phyloP scores from a whole-genome alignment of 805 yeast genomes.

The Debaryomyces tyrocola region DNA sequence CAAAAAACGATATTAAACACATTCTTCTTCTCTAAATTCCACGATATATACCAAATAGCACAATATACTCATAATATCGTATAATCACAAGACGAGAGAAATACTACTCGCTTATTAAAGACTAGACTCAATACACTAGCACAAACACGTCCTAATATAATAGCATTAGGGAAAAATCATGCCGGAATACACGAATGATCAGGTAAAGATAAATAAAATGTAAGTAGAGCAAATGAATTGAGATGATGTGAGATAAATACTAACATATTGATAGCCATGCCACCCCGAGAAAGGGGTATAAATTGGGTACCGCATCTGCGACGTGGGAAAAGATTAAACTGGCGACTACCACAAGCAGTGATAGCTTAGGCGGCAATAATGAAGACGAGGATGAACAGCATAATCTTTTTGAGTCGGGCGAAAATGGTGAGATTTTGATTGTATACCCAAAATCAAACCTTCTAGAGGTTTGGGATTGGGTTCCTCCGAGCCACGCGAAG shows the following conservation, averaged over 20 bases:
- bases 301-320: conserved; percentile 41
- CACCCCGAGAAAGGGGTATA: conserved; percentile 34
- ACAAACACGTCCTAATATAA: too few species aligned
- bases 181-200: conserved; percentile 13
- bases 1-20: too few species aligned
- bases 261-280: conserved; percentile 14
- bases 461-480: conserved; percentile 39
- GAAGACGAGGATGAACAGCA: conserved; percentile 1
- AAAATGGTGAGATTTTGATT: conserved; percentile 32
- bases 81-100: too few species aligned
- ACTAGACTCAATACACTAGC: too few species aligned
- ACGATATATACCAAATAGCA: too few species aligned
- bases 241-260: neutral
- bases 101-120: too few species aligned
- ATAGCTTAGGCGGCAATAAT: neutral
- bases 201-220: conserved; percentile 23
- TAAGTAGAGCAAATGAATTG: conserved; percentile 8
- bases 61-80: too few species aligned
- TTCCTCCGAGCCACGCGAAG: conserved; percentile 9
- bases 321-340: conserved; percentile 43
- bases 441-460: conserved; percentile 16
- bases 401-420: conserved; percentile 24
- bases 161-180: neutral
- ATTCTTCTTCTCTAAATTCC: too few species aligned
- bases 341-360: conserved; percentile 18